phyloP scores from a whole-genome alignment of 2,329 filamentous ascomycete species.

The Paecilomyces formosus region DNA sequence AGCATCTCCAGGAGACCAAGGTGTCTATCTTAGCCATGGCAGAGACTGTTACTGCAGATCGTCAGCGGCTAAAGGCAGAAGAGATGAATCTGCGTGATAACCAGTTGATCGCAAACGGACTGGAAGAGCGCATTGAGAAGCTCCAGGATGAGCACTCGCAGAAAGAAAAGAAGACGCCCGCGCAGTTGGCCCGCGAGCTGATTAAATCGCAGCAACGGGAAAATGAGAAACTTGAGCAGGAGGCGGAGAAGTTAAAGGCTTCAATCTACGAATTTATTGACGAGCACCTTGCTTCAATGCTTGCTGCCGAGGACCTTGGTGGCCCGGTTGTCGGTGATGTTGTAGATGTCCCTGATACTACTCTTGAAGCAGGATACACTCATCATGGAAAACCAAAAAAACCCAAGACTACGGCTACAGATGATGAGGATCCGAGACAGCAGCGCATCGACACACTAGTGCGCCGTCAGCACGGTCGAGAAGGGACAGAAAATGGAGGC shows the following conservation, averaged over 20 bases:
- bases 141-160: slow-evolving; percentile 53
- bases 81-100: slow-evolving; percentile 42
- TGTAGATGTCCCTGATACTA: slow-evolving; percentile 54
- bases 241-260: slow-evolving; percentile 55
- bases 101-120: slow-evolving; percentile 36
- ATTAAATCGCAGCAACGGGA: slow-evolving; percentile 54
- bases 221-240: slow-evolving; percentile 53
- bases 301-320: slow-evolving; percentile 76
- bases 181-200: slow-evolving; percentile 56
- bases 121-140: slow-evolving; percentile 51
- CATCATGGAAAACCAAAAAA: slow-evolving; percentile 42
- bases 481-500: slow-evolving; percentile 12
- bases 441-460: slow-evolving; percentile 47
- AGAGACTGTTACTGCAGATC: slow-evolving; percentile 30
- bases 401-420: slow-evolving; percentile 19
- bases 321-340: slow-evolving; percentile 74
- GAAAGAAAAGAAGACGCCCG: slow-evolving; percentile 51
- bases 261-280: slow-evolving; percentile 65
- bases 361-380: slow-evolving; percentile 47
- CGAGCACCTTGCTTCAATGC: slow-evolving; percentile 61
- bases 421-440: slow-evolving; percentile 30
- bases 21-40: slow-evolving; percentile 45
- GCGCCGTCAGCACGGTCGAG: slow-evolving; percentile 23
- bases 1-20: slow-evolving; percentile 58
- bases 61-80: slow-evolving; percentile 36